Percentiles rank a stretch among this genome's conserved stretches.
phyloP scores from a whole-genome alignment of 139 green algal species.

The Chlorella sorokiniana region DNA sequence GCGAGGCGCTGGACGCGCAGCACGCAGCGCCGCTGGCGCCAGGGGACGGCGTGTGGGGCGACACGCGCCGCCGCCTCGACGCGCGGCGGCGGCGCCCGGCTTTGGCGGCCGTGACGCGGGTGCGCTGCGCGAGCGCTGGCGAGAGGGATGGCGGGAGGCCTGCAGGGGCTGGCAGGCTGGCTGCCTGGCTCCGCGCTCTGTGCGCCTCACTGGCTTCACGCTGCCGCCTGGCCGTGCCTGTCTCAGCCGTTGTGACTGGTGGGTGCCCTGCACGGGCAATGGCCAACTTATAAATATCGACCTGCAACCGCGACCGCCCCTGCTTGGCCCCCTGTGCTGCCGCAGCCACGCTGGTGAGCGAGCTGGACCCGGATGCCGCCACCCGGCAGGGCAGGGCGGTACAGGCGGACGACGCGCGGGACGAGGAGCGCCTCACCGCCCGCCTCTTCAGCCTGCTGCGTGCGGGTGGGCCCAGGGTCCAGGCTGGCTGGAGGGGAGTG shows the following conservation, averaged over 20 bases:
- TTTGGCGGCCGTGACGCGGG: conserved; percentile 21
- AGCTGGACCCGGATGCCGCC: conserved; percentile 83
- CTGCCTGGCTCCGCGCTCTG: too few relatives aligned
- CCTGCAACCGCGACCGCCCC: neutral
- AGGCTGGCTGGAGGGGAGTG: neutral
- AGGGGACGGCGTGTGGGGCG: conserved; percentile 71
- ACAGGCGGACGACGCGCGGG: conserved; percentile 52
- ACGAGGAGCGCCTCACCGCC: conserved; percentile 65
- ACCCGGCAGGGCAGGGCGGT: conserved; percentile 47
- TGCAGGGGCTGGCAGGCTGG: neutral
- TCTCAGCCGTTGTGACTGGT: too few relatives aligned
- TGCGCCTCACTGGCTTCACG: too few relatives aligned
- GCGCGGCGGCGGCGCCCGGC: conserved; percentile 10
- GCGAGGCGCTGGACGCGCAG: conserved; percentile 41
- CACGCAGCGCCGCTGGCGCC: conserved; percentile 31
- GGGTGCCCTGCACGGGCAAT: too few relatives aligned
- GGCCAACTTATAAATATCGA: too few relatives aligned
- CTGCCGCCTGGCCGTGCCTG: too few relatives aligned
- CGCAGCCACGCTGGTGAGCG: conserved; percentile 38
- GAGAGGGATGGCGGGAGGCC: neutral
- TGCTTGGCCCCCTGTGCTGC: neutral
- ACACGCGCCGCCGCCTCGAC: conserved; percentile 54
- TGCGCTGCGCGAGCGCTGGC: neutral
- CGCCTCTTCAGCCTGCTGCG: conserved; percentile 76
- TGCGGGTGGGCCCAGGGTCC: conserved; percentile 30